A percentile compares a stretch with the other conserved stretches of the same genome.
Evolutionary conservation across 2,329 filamentous ascomycete genomes (phyloP).

Genomic region (Aspergillus ochraceus): DNA sequence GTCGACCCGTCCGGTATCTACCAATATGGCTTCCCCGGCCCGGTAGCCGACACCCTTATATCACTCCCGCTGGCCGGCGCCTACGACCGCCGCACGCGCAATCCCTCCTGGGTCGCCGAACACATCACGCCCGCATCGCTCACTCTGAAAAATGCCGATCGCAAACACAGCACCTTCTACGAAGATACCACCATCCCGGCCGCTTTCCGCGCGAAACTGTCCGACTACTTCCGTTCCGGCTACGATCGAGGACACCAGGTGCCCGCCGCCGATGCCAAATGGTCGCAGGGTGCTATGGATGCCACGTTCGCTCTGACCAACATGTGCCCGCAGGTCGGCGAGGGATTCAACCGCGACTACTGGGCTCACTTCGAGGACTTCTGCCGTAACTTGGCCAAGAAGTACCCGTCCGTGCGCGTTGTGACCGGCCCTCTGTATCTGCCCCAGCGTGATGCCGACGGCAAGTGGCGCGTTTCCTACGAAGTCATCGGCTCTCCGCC

Average conservation of each 20-base stretch:
- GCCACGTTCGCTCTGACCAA: conserved; percentile 91
- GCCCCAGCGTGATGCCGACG: conserved; percentile 80
- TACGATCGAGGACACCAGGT: conserved; percentile 98
- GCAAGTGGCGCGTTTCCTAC: conserved; percentile 94
- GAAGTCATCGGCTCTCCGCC: conserved; percentile 94
- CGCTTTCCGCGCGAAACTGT: conserved; percentile 83
- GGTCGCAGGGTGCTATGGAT: conserved; percentile 92
- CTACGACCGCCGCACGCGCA: conserved; percentile 86
- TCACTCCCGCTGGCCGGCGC: conserved; percentile 78
- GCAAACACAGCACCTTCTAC: conserved; percentile 77
- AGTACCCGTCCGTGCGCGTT: conserved; percentile 84
- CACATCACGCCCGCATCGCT: conserved; percentile 92
- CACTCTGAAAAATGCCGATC: conserved; percentile 71
- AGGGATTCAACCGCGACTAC: conserved; percentile 98
- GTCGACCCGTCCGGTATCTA: conserved; percentile 77
- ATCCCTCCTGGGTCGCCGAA: conserved; percentile 93
- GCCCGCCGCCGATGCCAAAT: conserved; percentile 92
- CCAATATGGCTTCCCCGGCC: conserved; percentile 89
- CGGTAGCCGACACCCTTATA: conserved; percentile 76
- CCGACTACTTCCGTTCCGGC: conserved; percentile 92
- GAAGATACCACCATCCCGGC: conserved; percentile 80
- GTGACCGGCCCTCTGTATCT: conserved; percentile 94
- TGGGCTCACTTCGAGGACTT: conserved; percentile 99
- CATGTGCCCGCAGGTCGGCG: conserved; percentile 98
- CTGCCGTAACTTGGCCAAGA: conserved; percentile 75